A percentile compares a stretch with the other conserved stretches of the same genome.
Evolutionary conservation across 2,329 filamentous ascomycete genomes (phyloP).

Genomic region (Fusarium beomiforme): DNA sequence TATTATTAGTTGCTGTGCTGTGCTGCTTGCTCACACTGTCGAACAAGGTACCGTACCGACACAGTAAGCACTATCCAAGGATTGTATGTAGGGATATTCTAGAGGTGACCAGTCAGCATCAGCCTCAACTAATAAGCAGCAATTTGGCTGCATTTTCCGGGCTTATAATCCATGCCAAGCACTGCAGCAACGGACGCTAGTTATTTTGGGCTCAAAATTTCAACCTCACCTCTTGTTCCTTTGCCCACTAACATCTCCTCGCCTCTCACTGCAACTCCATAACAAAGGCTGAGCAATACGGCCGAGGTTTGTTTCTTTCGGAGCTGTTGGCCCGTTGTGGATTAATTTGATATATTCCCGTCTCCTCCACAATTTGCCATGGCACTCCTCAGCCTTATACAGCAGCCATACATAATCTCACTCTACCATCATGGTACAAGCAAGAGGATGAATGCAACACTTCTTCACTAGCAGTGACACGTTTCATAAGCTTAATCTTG

Average conservation of each 20-base stretch:
- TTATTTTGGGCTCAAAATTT: not conserved
- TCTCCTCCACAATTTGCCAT: not conserved
- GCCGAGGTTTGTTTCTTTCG: not conserved
- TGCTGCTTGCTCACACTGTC: not conserved
- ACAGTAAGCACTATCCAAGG: conserved; percentile 28
- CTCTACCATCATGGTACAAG: not conserved
- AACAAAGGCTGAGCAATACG: conserved; percentile 12
- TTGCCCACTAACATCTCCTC: not conserved
- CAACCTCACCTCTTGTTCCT: conserved; percentile 12
- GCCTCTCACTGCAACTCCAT: not conserved
- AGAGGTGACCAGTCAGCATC: conserved; percentile 26
- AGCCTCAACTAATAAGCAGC: conserved; percentile 29
- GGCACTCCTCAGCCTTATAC: conserved; percentile 23
- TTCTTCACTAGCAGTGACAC: conserved; percentile 5
- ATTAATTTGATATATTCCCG: not conserved
- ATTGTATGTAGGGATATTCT: not conserved
- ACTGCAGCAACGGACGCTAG: conserved; percentile 18
- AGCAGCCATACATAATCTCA: not conserved
- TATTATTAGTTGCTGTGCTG: conserved; percentile 11
- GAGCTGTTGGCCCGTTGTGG: conserved; percentile 10
- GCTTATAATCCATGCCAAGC: conserved; percentile 6
- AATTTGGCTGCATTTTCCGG: conserved; percentile 19
- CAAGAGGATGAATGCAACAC: not conserved
- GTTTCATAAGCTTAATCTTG: conserved; percentile 17
- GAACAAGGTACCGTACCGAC: not conserved